phyloP scores from a whole-genome alignment of 106 monocot species.

The Gastrodia elata region DNA sequence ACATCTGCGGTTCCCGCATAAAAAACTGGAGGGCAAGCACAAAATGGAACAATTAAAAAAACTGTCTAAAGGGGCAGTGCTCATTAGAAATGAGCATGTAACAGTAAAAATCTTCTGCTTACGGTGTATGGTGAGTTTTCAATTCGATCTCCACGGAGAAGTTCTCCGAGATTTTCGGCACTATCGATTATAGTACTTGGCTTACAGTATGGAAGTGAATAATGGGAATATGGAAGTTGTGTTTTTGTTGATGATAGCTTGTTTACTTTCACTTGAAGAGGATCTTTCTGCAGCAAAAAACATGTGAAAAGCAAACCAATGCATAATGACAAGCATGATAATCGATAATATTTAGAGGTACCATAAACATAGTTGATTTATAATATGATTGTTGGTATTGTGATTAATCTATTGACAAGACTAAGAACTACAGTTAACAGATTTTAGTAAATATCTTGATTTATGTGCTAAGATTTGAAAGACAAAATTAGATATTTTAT shows the following conservation, averaged over 20 bases:
- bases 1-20: constrained; percentile 87
- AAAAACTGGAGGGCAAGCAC: constrained; percentile 53
- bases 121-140: constrained; percentile 96
- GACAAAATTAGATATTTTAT: too few relatives aligned
- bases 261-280: constrained; percentile 83
- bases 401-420: too few relatives aligned
- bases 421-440: too few relatives aligned
- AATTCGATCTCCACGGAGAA: constrained; percentile 95
- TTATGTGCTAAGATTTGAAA: too few relatives aligned
- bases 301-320: neutral
- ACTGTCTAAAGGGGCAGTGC: neutral
- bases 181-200: constrained; percentile 82
- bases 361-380: too few relatives aligned
- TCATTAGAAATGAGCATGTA: neutral
- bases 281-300: constrained; percentile 63
- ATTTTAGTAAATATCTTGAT: too few relatives aligned
- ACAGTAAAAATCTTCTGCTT: constrained; percentile 9
- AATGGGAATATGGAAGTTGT: constrained; percentile 95
- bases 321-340: constrained; percentile 3
- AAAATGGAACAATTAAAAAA: neutral
- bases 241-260: constrained; percentile 90
- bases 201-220: constrained; percentile 85
- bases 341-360: too few relatives aligned
- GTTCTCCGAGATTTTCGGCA: constrained; percentile 97
- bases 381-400: too few relatives aligned